phyloP scores from a whole-genome alignment of 176 grass and related monocot species.

The Aegilops bicornis region DNA sequence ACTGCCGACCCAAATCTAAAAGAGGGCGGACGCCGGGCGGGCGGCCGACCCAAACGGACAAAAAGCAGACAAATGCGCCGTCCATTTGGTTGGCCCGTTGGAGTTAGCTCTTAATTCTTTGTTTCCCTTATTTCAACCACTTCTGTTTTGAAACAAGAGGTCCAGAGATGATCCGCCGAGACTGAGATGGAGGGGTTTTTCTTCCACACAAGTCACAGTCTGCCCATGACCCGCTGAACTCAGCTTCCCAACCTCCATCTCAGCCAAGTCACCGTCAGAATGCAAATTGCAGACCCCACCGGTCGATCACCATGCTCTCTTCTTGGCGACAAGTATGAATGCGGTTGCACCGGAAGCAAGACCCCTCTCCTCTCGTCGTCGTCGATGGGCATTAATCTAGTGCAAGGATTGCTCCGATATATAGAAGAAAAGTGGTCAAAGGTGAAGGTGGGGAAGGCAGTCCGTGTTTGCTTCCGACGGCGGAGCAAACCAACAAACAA shows the following conservation, averaged over 20 bases:
- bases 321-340: neutral
- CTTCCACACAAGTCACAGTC: conserved; percentile 20
- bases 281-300: too few species aligned
- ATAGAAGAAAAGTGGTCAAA: neutral
- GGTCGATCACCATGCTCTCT: neutral
- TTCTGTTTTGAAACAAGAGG: too few species aligned
- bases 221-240: neutral
- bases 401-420: neutral
- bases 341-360: neutral
- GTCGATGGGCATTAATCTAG: neutral
- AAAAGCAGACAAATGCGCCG: too few species aligned
- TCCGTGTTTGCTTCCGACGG: neutral
- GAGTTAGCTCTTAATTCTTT: too few species aligned
- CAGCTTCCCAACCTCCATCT: too few species aligned
- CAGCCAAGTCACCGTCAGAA: neutral
- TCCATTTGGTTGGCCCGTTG: too few species aligned
- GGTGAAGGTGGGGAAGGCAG: neutral
- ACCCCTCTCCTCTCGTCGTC: too few species aligned
- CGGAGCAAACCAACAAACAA: neutral
- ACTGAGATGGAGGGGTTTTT: neutral
- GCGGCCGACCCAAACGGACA: too few species aligned
- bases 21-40: too few species aligned
- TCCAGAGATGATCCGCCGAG: neutral
- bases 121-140: too few species aligned
- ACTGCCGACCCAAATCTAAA: too few species aligned